phyloP scores from a whole-genome alignment of 75 land plant genomes.

The Selaginella moellendorffii region DNA sequence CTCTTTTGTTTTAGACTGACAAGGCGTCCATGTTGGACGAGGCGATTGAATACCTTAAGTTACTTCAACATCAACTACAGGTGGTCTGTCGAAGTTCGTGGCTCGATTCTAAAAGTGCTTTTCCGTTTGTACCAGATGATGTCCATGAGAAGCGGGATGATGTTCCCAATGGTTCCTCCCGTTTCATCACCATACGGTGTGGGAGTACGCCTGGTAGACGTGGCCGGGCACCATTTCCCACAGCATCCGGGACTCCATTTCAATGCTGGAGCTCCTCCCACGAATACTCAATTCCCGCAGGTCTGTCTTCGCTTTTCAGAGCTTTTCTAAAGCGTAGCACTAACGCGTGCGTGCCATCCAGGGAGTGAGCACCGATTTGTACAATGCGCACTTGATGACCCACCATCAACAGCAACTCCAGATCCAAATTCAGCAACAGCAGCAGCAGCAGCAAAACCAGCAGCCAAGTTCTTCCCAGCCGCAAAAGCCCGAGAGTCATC shows the following conservation, averaged over 20 bases:
- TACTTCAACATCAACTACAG: conserved; percentile 59
- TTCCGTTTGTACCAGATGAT: conserved; percentile 34
- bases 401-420: no score
- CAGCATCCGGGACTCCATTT: not conserved
- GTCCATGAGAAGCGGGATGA: conserved; percentile 57
- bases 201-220: conserved; percentile 35
- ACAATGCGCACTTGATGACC: no score
- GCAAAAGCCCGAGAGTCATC: no score
- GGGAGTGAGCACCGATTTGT: no score
- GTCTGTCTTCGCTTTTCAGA: no score
- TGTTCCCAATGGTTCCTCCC: conserved; percentile 35
- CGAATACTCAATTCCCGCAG: no score
- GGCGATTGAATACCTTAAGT: conserved; percentile 56
- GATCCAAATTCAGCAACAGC: no score
- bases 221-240: conserved; percentile 11
- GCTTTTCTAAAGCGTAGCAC: no score
- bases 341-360: no score
- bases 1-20: conserved; percentile 30
- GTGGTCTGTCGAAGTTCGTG: conserved; percentile 7
- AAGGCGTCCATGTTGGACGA: conserved; percentile 62
- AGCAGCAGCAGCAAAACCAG: no score
- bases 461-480: no score
- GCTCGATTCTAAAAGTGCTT: not conserved
- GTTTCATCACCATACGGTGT: conserved; percentile 32
- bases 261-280: no score